These are phyloP conservation scores for Pezicula carpinea DNA, from an alignment of 2,329 filamentous ascomycete genomes.

Conservation along the genomic window DNA sequence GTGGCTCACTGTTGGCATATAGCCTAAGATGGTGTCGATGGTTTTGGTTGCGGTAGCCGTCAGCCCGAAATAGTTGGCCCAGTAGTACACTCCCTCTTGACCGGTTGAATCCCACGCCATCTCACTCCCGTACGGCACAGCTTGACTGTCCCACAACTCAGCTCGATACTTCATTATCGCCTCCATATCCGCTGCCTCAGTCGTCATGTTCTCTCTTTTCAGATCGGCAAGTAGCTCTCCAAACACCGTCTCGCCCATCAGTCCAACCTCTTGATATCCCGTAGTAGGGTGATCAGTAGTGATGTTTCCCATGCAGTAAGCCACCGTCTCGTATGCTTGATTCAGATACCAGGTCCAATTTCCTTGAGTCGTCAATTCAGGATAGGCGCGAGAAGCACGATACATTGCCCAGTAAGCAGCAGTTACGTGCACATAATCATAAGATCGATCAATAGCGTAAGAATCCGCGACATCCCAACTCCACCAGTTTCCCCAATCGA, in stretches of 20 bases:
- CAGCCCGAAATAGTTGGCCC: slow-evolving; percentile 49
- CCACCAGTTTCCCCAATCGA: slow-evolving; percentile 46
- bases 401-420: slow-evolving; percentile 55
- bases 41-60: slow-evolving; percentile 44
- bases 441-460: slow-evolving; percentile 45
- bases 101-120: slow-evolving; percentile 61
- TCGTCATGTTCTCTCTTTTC: slow-evolving; percentile 38
- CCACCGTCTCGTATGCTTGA: slow-evolving; percentile 48
- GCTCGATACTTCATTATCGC: slow-evolving; percentile 45
- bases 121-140: slow-evolving; percentile 54
- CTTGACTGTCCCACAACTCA: slow-evolving; percentile 42
- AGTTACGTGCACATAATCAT: slow-evolving; percentile 54
- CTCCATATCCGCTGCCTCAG: slow-evolving; percentile 36
- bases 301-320: slow-evolving; percentile 30
- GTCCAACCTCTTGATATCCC: slow-evolving; percentile 40
- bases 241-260: slow-evolving; percentile 58
- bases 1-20: slow-evolving; percentile 52
- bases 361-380: slow-evolving; percentile 35
- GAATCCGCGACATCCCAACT: slow-evolving; percentile 46
- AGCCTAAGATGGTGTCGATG: slow-evolving; percentile 49
- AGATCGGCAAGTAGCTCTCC: slow-evolving; percentile 48
- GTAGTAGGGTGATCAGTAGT: slow-evolving; percentile 26
- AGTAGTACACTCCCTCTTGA: slow-evolving; percentile 58
- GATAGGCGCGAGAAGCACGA: slow-evolving; percentile 45
- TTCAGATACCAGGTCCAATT: slow-evolving; percentile 51